Base-by-base conservation (phyloP, 306 rosid genomes). In the Abrus precatorius region DNA sequence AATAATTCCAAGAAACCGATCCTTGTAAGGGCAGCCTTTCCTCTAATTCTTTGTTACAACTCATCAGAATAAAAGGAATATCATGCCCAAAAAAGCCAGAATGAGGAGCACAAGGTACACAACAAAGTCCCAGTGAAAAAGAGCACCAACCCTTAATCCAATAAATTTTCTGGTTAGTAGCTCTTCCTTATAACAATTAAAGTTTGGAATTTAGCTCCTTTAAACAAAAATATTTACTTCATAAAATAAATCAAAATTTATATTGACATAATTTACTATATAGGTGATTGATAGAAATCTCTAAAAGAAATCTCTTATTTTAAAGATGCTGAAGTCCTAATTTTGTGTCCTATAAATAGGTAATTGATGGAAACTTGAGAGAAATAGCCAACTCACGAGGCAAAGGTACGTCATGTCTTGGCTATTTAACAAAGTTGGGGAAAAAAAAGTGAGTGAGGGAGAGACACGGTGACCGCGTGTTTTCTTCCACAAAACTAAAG, bases 401-500 rank as follows among this genome's bases (percentile, higher is more conserved):
- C 9, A 9, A 36, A 36, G 14, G 8, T 45, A 41, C 74, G 56
- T 29, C 14, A 69, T 47, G 55, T 20, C 11, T 11, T 55, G 11
- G 33, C 28, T n/a, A 33, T 69, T 75, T 69, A 63, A 72, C 44
- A 45, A 40, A 77, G 66, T 33, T 40, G 45, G 55, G 55, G 69
- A 54, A 53, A 28, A 9, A 9, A 7, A 34, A 20, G 29, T 29
- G 41, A n/a, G 44, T 33, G n/a, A 72, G 65, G 38, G 33, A n/a
- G 34, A n/a, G 61, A 55, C 64, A 3, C 8, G 56, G 52, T 38
- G 3, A 69, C 11, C 29, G 48, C 13, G 74, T 55, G 40, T 55
- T 73, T 8, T 11, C 75, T 56, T 70, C 83, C 77, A 70, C 78
- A n/a, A 44, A 47, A 81, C 54, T 40, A 28, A 20, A 43, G 79